Evolutionary conservation across 176 grass and related monocot species (phyloP).

Genomic region (Microstegium vimineum): DNA sequence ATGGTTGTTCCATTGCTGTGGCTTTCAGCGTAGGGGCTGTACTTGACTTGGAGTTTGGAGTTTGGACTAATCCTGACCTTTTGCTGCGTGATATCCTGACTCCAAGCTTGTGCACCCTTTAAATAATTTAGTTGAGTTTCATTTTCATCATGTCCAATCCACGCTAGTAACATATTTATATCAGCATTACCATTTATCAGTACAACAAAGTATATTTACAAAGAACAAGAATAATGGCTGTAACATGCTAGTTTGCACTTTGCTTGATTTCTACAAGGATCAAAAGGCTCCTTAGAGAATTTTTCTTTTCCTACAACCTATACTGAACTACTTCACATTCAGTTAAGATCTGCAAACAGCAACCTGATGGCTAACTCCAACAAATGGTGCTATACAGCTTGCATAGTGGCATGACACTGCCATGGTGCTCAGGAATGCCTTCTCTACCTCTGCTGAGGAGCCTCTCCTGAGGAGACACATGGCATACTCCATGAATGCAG

Average conservation of each 20-base stretch:
- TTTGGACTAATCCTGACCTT: too few species aligned
- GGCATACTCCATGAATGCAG: slow-evolving; percentile 31
- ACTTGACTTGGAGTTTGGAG: neutral
- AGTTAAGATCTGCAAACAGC: neutral
- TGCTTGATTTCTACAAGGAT: neutral
- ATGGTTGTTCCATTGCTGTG: neutral
- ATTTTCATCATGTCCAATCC: neutral
- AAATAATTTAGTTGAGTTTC: too few species aligned
- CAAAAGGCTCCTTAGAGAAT: neutral
- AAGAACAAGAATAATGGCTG: neutral
- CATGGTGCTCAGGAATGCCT: slow-evolving; percentile 22
- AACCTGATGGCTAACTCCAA: neutral
- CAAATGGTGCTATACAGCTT: neutral
- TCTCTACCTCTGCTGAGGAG: slow-evolving; percentile 29
- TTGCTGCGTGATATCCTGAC: too few species aligned
- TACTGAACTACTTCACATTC: neutral
- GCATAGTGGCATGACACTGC: slow-evolving; percentile 17
- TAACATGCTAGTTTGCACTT: neutral
- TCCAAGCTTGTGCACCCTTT: too few species aligned
- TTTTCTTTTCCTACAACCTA: neutral
- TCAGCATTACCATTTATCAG: neutral
- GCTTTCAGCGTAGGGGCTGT: too few species aligned
- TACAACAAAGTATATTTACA: too few species aligned
- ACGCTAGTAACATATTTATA: neutral
- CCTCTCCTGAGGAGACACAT: slow-evolving; percentile 32